Base-by-base conservation (phyloP, 164 flowering plant species). In the Euptelea pleiosperma region DNA sequence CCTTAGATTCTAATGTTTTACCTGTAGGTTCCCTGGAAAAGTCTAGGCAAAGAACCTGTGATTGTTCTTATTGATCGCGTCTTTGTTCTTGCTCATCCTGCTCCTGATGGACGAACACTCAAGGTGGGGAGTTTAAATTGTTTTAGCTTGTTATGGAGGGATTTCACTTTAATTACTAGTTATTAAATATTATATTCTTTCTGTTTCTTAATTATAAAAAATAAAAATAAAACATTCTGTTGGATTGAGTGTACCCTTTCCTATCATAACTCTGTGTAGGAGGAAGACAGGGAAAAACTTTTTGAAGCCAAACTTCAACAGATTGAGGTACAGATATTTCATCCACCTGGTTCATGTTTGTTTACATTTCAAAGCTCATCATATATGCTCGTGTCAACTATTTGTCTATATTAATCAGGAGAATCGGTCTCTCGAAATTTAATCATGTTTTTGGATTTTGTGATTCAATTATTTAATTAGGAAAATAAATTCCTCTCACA, bases 11-110 rank as follows among this genome's bases (percentile, higher is more conserved):
- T 18, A 18, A 44, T 16, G 12, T 46, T 16, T 67, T 22, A 61
- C 58, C 15, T 50, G 56, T 61, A 94, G 99, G 99, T 94, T 66
- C 99, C 99, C 10, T 94, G 99, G 99, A 91, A 94, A 73, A 78
- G 97, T 76, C 86, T 94, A 33, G 99, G 99, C 46, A 94, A 94
- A 73, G 99, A 94, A 57, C 99, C 99, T 45, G 99, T 94, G 25
- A 81, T 94, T 71, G 97, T 94, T 69, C 85, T 84, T 26, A 85
- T 94, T 64, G 99, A 94, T 62, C 93, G 92, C 45, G 95, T 94
- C 30, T 94, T 94, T 65, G 51, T 91, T 72, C 93, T 94, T 69
- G 99, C 93, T 47, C 73, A 84, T 61, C 93, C 99, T 37, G 86
- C 81, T 19, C 74, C 85, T 66, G 82, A 88, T 78, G 86, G 77